Percentiles rank a stretch among this genome's conserved stretches.
Conservation (phyloP, 2,329 filamentous ascomycete genomes). For the Colletotrichum karsti region DNA sequence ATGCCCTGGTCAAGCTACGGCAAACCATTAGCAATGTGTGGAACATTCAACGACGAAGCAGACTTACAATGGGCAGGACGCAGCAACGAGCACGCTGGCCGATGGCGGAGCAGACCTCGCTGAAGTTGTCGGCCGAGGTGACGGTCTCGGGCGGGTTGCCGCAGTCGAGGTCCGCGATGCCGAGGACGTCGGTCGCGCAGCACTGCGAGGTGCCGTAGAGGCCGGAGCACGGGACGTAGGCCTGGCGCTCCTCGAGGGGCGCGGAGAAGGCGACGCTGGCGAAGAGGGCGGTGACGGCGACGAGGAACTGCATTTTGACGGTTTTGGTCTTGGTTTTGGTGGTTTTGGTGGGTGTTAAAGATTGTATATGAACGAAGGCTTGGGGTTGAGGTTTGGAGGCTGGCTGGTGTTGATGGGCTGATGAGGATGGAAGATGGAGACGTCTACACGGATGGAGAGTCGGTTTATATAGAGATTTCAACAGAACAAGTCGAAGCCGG, state of each 20-base stretch:
- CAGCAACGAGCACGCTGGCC: conserved; percentile 68
- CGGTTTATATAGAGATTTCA: conserved; percentile 20
- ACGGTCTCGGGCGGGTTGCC: conserved; percentile 49
- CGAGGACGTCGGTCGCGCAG: conserved; percentile 70
- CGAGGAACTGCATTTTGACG: conserved; percentile 28
- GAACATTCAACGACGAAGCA: neutral
- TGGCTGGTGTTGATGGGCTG: conserved; percentile 4
- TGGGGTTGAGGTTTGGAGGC: neutral
- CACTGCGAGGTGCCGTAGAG: conserved; percentile 59
- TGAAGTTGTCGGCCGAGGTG: conserved; percentile 49
- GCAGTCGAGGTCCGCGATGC: conserved; percentile 66
- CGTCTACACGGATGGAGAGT: neutral
- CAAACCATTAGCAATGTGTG: neutral
- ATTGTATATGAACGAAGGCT: neutral
- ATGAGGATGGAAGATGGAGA: neutral
- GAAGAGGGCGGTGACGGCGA: conserved; percentile 23
- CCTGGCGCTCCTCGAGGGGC: conserved; percentile 43
- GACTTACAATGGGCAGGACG: conserved; percentile 53
- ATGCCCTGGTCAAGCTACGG: conserved; percentile 41
- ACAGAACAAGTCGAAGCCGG: neutral
- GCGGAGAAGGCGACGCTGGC: conserved; percentile 38
- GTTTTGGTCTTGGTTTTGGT: neutral
- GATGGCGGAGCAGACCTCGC: conserved; percentile 52
- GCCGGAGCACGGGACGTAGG: conserved; percentile 50
- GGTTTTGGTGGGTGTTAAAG: neutral